Conservation (phyloP, 257 asterid genomes). For the Solanum tarapatanum region DNA sequence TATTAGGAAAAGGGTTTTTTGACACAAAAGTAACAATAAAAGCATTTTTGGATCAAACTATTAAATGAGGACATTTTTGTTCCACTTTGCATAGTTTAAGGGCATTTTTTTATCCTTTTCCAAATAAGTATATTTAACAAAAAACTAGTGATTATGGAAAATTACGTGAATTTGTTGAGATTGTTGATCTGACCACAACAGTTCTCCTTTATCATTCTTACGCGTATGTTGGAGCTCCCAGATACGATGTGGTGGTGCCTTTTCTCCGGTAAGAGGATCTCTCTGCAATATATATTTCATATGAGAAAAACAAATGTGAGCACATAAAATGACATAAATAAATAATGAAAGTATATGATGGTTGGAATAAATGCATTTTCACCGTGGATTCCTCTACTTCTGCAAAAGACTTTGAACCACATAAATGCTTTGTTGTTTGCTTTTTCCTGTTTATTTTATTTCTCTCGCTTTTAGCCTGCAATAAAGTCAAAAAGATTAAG, state of each 20-base stretch:
- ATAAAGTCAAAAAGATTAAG: background rate
- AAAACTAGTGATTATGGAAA: background rate
- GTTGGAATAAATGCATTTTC: background rate
- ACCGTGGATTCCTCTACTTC: background rate
- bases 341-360: background rate
- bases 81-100: background rate
- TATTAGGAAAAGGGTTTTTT: background rate
- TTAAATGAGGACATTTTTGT: background rate
- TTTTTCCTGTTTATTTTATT: background rate
- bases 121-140: background rate
- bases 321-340: background rate
- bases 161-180: background rate
- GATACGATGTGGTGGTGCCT: constrained; percentile 2
- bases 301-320: background rate
- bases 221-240: constrained; percentile 6
- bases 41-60: background rate
- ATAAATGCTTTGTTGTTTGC: background rate
- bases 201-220: background rate
- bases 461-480: background rate
- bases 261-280: background rate
- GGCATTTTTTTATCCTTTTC: background rate
- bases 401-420: constrained; percentile 1
- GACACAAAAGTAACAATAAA: background rate
- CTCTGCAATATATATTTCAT: background rate
- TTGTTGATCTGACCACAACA: background rate